Percentiles rank a stretch among this genome's conserved stretches.
Conservation (phyloP, 192 early-diverging fungal genomes). For the Coemansia sp. region DNA sequence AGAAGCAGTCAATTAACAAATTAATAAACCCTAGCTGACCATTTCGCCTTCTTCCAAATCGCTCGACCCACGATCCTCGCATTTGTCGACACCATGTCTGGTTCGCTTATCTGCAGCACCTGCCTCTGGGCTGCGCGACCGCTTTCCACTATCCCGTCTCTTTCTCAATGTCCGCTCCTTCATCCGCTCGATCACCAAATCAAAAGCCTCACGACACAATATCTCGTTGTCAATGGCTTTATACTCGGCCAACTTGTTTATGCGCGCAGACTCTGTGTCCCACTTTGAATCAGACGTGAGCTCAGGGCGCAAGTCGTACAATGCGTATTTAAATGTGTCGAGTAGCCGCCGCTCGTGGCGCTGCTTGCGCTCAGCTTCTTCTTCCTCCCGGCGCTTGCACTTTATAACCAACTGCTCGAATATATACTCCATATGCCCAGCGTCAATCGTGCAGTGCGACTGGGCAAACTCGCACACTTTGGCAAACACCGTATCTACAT, state of each 20-base stretch:
- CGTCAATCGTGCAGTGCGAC: constrained; percentile 3
- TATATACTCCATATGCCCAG: constrained; percentile 23
- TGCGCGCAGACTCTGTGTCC: constrained; percentile 59
- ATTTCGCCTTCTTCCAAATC: constrained; percentile 53
- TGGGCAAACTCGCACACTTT: constrained; percentile 50
- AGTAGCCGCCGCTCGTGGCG: constrained; percentile 69
- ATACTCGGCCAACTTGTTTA: constrained; percentile 58
- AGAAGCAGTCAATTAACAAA: neutral
- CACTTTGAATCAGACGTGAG: constrained; percentile 65
- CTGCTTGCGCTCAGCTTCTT: constrained; percentile 70
- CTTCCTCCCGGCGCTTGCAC: constrained; percentile 61
- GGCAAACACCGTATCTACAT: constrained; percentile 13
- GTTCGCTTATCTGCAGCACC: constrained; percentile 2
- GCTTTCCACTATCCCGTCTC: constrained; percentile 27
- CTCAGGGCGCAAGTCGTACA: constrained; percentile 66
- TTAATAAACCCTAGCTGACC: constrained; percentile 8
- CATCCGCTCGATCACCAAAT: constrained; percentile 64
- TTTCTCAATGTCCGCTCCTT: constrained; percentile 47
- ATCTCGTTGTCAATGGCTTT: constrained; percentile 65
- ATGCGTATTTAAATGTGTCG: constrained; percentile 72
- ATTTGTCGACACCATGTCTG: neutral
- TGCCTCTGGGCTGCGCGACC: constrained; percentile 28
- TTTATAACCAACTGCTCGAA: constrained; percentile 60
- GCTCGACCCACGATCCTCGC: constrained; percentile 6
- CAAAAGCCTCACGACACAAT: constrained; percentile 69